Base-by-base conservation (phyloP, 108 stramenopile genomes). In the Bacterosira constricta region DNA sequence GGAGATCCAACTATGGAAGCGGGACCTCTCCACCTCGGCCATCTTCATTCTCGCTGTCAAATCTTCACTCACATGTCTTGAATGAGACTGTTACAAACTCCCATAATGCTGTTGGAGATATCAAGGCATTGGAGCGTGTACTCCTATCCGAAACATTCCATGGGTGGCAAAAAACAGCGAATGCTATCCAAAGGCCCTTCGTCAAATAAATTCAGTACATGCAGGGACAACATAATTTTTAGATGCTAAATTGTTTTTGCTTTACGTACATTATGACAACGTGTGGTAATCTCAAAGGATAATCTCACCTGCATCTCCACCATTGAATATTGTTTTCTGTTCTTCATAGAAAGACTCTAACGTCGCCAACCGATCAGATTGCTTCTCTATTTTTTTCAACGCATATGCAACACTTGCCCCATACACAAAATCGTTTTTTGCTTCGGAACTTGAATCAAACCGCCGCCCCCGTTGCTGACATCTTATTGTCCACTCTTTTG, bases 311-410 rank as follows among this genome's bases (percentile, higher is more conserved):
- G 15, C 41, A 25, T 20, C 21, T 3, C 42, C 21, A 35, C 20
- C 66, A 12, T 54, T 27, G 37, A 82, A 82, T 13, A 82, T 77
- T 9, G 59, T 32, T 57, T 78, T 78, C 46, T 82, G 81, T 20
- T 82, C 81, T 29, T 77, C 53, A 57, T 82, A 82, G 67, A 82
- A 82, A 23, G 60, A 26, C 52, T 77, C 54, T 23, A 82, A 31
- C 0, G 81, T 82, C 13, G 46, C 52, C 18, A 82, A 6, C 47
- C 81, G 70, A 34, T 44, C 25, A 20, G 66, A 63, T 30, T 82
- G 81, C 36, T 63, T 78, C 51, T 73, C 26, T 35, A 82, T 82
- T 57, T 61, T 73, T 1, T 37, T 30, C 35, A 63, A 39, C 2
- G 77, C 54, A 73, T 79, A 76, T 27, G 29, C 29, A 32, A 83